Conservation (phyloP, 805 yeast species). For the Torulaspora franciscae region DNA sequence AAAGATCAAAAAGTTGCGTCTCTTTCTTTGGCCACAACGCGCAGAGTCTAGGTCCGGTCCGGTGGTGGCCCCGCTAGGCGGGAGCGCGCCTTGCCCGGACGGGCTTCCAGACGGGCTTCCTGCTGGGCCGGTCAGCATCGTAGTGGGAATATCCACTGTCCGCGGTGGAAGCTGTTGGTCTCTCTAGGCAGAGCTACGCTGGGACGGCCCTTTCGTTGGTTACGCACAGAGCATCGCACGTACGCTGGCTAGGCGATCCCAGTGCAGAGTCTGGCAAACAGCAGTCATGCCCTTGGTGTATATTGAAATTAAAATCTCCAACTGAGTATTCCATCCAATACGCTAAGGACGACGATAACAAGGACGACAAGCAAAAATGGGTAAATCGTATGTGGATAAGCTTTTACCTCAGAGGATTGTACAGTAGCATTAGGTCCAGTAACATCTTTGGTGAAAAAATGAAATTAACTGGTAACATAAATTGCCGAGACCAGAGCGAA, state of each 20-base stretch:
- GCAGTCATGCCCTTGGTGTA: conserved; percentile 1
- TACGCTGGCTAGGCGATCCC: neutral
- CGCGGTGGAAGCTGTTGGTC: no score
- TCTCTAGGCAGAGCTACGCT: neutral
- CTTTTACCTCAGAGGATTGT: neutral
- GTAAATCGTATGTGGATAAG: conserved; percentile 38
- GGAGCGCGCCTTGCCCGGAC: neutral
- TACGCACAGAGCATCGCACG: neutral
- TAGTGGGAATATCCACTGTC: no score
- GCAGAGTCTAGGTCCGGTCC: no score
- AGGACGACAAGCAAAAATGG: conserved; percentile 38
- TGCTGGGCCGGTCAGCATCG: neutral
- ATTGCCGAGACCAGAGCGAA: neutral
- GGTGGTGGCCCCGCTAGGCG: neutral
- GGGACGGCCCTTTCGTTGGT: neutral
- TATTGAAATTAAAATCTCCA: conserved; percentile 5
- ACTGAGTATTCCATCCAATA: neutral
- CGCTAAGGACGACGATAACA: conserved; percentile 15
- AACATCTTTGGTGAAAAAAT: neutral
- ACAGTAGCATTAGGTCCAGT: neutral
- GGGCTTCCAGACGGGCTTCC: neutral
- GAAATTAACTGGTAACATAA: neutral
- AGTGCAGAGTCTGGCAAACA: neutral
- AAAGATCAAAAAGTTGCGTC: neutral
- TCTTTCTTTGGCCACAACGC: neutral